These are phyloP conservation scores for Phytophthora nicotianae DNA, from an alignment of 352 stramenopile genomes.

Conservation along the genomic window DNA sequence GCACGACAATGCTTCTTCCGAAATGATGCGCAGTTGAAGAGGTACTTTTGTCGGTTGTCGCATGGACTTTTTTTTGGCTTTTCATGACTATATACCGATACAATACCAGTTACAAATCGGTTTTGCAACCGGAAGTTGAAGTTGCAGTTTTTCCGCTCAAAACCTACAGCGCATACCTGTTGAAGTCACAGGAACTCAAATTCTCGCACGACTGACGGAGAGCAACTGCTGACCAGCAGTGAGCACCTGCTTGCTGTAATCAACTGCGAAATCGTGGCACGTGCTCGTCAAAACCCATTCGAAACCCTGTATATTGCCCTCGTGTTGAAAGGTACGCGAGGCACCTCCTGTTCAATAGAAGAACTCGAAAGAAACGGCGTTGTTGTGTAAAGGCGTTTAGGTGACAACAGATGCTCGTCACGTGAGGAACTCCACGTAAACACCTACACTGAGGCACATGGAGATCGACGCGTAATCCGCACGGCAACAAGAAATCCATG, in stretches of 20 bases:
- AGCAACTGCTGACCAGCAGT: background rate
- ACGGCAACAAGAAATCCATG: too few relatives aligned
- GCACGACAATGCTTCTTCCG: constrained; percentile 4
- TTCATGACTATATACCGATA: background rate
- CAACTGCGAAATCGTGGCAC: background rate
- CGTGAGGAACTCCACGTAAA: too few relatives aligned
- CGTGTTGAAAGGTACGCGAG: too few relatives aligned
- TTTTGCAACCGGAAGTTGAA: background rate
- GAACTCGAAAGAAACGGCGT: constrained; percentile 5
- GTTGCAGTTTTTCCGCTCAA: background rate
- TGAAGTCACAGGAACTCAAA: too few relatives aligned
- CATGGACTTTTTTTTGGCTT: constrained; percentile 5
- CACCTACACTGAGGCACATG: too few relatives aligned
- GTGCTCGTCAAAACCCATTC: background rate
- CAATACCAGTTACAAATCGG: background rate
- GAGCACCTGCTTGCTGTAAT: background rate
- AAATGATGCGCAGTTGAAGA: constrained; percentile 13
- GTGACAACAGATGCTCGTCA: constrained; percentile 1
- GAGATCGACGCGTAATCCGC: too few relatives aligned
- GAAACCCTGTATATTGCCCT: too few relatives aligned
- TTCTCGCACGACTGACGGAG: background rate
- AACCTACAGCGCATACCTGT: background rate
- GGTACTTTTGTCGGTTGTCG: constrained; percentile 2
- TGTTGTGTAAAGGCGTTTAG: too few relatives aligned
- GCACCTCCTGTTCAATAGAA: too few relatives aligned